Conservation (phyloP, 495 filamentous ascomycete genomes). For the Glonium stellatum region DNA sequence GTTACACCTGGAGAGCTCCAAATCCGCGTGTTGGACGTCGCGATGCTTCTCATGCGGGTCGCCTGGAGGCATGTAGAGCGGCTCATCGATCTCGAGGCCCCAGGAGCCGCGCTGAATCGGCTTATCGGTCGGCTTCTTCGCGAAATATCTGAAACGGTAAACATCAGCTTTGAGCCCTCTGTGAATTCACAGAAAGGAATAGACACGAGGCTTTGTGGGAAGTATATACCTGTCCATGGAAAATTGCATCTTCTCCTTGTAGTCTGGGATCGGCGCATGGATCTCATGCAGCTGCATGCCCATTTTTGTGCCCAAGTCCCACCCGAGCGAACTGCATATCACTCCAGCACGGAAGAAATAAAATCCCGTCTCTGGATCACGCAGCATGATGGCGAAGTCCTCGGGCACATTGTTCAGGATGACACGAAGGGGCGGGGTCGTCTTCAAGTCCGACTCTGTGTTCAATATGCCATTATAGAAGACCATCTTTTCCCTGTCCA, state of each 20-base stretch:
- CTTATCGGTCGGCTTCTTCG: slow-evolving; percentile 63
- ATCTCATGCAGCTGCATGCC: slow-evolving; percentile 67
- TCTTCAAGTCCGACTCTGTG: slow-evolving; percentile 54
- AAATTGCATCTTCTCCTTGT: slow-evolving; percentile 84
- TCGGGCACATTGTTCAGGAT: slow-evolving; percentile 80
- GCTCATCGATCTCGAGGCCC: slow-evolving; percentile 71
- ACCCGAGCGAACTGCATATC: slow-evolving; percentile 74
- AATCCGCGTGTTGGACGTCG: slow-evolving; percentile 46
- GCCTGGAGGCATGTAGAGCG: slow-evolving; percentile 73
- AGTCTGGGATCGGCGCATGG: slow-evolving; percentile 74
- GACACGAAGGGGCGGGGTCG: slow-evolving; percentile 62
- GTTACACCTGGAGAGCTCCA: slow-evolving; percentile 55
- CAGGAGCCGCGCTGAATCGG: slow-evolving; percentile 86
- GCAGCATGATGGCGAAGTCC: slow-evolving; percentile 76
- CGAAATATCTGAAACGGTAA: slow-evolving; percentile 56
- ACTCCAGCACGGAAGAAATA: slow-evolving; percentile 75
- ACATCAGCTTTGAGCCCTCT: background rate
- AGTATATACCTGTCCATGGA: slow-evolving; percentile 68
- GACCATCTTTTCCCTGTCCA: slow-evolving; percentile 51
- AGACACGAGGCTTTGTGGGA: background rate
- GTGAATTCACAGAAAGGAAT: background rate
- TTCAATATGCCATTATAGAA: slow-evolving; percentile 68
- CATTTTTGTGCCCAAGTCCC: slow-evolving; percentile 72
- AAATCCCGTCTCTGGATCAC: slow-evolving; percentile 60
- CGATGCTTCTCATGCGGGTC: slow-evolving; percentile 59